Evolutionary conservation across 371 early-diverging fungal species (phyloP).

Genomic region (Syncephalis plumigaleata): DNA sequence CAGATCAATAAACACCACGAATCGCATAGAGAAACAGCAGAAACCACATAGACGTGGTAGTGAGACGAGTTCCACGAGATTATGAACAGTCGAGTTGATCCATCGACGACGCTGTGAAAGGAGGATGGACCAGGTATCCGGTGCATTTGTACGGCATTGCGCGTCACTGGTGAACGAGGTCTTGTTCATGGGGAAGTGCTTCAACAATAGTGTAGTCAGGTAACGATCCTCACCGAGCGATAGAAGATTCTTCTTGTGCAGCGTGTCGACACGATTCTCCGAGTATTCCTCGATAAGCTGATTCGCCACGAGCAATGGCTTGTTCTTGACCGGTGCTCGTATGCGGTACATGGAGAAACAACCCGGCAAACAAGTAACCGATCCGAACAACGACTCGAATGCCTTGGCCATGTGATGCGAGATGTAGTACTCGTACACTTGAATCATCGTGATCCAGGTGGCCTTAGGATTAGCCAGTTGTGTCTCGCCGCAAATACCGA

Average conservation of each 20-base stretch:
- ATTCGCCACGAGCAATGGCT: slow-evolving; percentile 76
- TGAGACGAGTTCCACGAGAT: slow-evolving; percentile 79
- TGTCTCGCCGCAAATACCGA: slow-evolving; percentile 91
- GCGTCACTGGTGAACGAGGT: slow-evolving; percentile 95
- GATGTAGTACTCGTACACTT: slow-evolving; percentile 97
- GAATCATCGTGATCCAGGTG: slow-evolving; percentile 94
- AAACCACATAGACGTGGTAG: slow-evolving; percentile 89
- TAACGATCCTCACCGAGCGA: slow-evolving; percentile 79
- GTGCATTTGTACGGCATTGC: slow-evolving; percentile 89
- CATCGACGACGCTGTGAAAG: slow-evolving; percentile 94
- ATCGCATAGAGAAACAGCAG: slow-evolving; percentile 96
- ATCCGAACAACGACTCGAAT: slow-evolving; percentile 98
- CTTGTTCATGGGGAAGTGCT: slow-evolving; percentile 95
- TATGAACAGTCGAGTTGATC: slow-evolving; percentile 98
- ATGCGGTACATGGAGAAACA: slow-evolving; percentile 94
- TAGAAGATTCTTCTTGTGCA: slow-evolving; percentile 89
- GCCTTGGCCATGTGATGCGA: slow-evolving; percentile 96
- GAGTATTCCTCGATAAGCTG: slow-evolving; percentile 84
- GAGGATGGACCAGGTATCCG: slow-evolving; percentile 85
- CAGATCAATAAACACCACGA: slow-evolving; percentile 83
- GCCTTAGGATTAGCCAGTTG: slow-evolving; percentile 71
- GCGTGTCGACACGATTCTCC: slow-evolving; percentile 84
- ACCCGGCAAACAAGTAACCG: slow-evolving; percentile 91
- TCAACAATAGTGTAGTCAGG: slow-evolving; percentile 94
- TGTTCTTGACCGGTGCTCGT: slow-evolving; percentile 59